Base-by-base conservation (phyloP, 2,329 filamentous ascomycete species). In the Fusarium nodosum region DNA sequence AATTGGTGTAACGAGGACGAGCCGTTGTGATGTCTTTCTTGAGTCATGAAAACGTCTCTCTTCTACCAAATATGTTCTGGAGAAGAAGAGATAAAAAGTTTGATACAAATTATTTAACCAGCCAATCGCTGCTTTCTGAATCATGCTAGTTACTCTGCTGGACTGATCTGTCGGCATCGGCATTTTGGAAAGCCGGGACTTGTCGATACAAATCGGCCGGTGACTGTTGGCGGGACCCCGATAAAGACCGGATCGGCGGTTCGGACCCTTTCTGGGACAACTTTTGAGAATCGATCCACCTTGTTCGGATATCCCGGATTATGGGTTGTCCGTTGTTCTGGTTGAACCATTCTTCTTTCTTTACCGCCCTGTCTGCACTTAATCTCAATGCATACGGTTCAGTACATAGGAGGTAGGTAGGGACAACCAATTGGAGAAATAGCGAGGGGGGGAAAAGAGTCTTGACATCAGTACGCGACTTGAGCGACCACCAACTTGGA, bases 161-260 rank as follows among this genome's bases (percentile, higher is more conserved):
- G 22, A 28, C n/a, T 39, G 48, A 33, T 36, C 50, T 36, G 46
- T 61, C 62, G 62, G 63, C 16, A 50, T 66, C 61, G 63, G 28
- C 38, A 41, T 41, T 46, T 41, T 61, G 12, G 24, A 66, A 45
- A 31, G 30, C 52, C 62, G 61, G 52, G 46, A 31, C 42, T 52
- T 51, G 30, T 39, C 12, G 36, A 38, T 38, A 38, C 9, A 45
- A 33, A 56, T 70, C 62, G 66, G 53, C 45, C 66, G 66, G 60
- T 46, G 33, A 53, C 31, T 52, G 45, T 22, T 56, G 30, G 48
- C 63, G 58, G 64, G 64, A 66, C 56, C 39, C 52, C 60, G 66
- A 62, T 44, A 42, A 68, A 62, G 60, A 41, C 66, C 66, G 60
- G 55, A 69, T 69, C 66, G 60, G 66, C 47, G 31, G 58, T 58